phyloP scores from a whole-genome alignment of 257 asterid genomes.

The Apocynum venetum region DNA sequence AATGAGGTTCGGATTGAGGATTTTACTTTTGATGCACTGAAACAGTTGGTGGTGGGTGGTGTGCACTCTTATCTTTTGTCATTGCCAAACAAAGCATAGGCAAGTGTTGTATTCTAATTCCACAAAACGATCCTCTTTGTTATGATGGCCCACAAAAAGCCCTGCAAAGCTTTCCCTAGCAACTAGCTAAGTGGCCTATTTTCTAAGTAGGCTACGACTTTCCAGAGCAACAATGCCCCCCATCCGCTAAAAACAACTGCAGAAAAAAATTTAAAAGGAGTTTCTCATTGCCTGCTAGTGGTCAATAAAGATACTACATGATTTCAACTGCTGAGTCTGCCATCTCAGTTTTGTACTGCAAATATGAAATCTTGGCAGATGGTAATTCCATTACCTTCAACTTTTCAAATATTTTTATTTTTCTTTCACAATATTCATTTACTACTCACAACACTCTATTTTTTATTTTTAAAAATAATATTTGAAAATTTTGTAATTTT shows the following conservation, averaged over 20 bases:
- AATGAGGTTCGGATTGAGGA: no score
- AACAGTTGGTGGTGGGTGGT: no score
- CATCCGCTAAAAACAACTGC: neutral
- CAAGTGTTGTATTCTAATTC: neutral
- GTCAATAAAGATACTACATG: neutral
- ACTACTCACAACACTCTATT: no score
- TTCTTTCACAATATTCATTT: neutral
- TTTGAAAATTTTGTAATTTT: no score
- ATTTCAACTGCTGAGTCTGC: constrained; percentile 3
- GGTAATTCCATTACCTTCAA: neutral
- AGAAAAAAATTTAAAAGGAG: neutral
- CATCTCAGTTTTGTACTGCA: neutral
- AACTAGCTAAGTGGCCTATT: constrained; percentile 1
- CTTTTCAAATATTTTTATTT: neutral
- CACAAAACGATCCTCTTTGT: neutral
- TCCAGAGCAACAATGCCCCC: constrained; percentile 6
- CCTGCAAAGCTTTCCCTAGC: neutral
- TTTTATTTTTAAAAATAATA: no score
- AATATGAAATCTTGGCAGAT: neutral
- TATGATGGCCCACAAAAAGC: neutral
- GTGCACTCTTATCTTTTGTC: no score
- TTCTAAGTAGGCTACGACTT: neutral
- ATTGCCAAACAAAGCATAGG: neutral
- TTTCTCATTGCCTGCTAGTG: neutral
- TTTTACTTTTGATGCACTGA: no score